Conservation (phyloP, 306 rosid genomes). For the Geum urbanum region DNA sequence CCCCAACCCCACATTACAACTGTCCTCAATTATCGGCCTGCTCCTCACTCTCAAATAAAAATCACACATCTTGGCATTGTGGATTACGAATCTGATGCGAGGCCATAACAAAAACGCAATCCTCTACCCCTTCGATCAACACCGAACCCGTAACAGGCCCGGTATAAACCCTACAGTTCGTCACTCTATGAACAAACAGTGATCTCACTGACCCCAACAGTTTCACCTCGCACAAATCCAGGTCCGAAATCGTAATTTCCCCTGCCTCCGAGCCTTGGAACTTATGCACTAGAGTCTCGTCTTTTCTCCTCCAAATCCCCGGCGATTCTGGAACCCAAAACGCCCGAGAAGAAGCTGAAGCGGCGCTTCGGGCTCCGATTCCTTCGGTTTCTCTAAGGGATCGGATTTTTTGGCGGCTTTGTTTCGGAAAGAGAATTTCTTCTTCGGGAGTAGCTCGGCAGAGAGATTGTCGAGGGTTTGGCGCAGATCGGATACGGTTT, state of each 20-base stretch:
- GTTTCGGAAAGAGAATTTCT: slow-evolving; percentile 68
- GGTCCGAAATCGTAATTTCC: slow-evolving; percentile 70
- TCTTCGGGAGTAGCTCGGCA: slow-evolving; percentile 55
- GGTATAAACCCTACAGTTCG: slow-evolving; percentile 51
- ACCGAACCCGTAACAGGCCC: slow-evolving; percentile 70
- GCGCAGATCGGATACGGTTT: slow-evolving; percentile 54
- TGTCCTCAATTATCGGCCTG: slow-evolving; percentile 79
- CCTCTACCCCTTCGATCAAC: slow-evolving; percentile 66
- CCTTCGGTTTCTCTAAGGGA: slow-evolving; percentile 25
- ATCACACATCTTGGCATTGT: slow-evolving; percentile 51
- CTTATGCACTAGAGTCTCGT: slow-evolving; percentile 41
- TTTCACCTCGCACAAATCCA: slow-evolving; percentile 81
- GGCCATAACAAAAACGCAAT: slow-evolving; percentile 57
- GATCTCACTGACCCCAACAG: slow-evolving; percentile 61
- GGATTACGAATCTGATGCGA: slow-evolving; percentile 93
- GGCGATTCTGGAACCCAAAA: slow-evolving; percentile 47
- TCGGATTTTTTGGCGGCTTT: slow-evolving; percentile 48
- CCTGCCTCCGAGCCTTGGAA: slow-evolving; percentile 57
- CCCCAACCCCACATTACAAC: slow-evolving; percentile 56
- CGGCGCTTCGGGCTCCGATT: not conserved
- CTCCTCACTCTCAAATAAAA: slow-evolving; percentile 87
- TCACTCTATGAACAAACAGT: slow-evolving; percentile 62
- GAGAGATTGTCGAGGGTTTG: slow-evolving; percentile 44
- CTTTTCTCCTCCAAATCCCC: slow-evolving; percentile 49
- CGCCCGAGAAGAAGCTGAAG: not conserved